Percentiles rank a stretch among this genome's conserved stretches.
phyloP scores from a whole-genome alignment of 148 eudicot species.

The Nepenthes gracilis region DNA sequence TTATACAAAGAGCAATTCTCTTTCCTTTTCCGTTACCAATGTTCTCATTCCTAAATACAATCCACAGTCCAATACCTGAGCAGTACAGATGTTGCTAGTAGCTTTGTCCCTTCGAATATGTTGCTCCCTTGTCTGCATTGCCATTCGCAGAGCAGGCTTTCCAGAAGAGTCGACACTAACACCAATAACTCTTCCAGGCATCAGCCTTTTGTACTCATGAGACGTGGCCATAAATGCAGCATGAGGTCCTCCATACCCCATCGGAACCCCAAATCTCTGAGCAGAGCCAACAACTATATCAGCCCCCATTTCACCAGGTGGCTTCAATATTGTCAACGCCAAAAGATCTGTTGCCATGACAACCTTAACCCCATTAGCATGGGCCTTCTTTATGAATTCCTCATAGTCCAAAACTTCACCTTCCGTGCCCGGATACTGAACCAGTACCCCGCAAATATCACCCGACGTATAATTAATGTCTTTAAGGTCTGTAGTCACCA shows the following conservation, averaged over 20 bases:
- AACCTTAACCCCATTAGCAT: conserved; percentile 81
- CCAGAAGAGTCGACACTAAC: conserved; percentile 89
- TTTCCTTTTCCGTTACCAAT: not conserved
- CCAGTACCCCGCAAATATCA: conserved; percentile 84
- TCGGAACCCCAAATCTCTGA: conserved; percentile 98
- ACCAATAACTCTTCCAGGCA: conserved; percentile 96
- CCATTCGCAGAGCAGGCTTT: conserved; percentile 87
- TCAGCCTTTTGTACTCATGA: conserved; percentile 96
- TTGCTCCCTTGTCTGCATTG: conserved; percentile 99
- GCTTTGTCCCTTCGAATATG: conserved; percentile 93
- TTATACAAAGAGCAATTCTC: not conserved
- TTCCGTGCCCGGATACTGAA: conserved; percentile 96
- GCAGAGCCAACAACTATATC: conserved; percentile 95
- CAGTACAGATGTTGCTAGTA: conserved; percentile 95
- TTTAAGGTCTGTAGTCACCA: conserved; percentile 46
- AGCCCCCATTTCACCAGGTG: conserved; percentile 86
- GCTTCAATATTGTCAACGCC: conserved; percentile 88
- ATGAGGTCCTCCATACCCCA: conserved; percentile 99
- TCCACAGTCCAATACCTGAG: conserved; percentile 55
- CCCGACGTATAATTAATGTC: conserved; percentile 66
- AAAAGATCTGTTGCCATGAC: conserved; percentile 89
- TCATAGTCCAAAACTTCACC: conserved; percentile 85
- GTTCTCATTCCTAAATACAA: not conserved
- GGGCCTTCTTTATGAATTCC: conserved; percentile 84
- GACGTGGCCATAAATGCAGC: conserved; percentile 95